Conservation (phyloP, 2,329 filamentous ascomycete genomes). For the Dothistroma septosporum region DNA sequence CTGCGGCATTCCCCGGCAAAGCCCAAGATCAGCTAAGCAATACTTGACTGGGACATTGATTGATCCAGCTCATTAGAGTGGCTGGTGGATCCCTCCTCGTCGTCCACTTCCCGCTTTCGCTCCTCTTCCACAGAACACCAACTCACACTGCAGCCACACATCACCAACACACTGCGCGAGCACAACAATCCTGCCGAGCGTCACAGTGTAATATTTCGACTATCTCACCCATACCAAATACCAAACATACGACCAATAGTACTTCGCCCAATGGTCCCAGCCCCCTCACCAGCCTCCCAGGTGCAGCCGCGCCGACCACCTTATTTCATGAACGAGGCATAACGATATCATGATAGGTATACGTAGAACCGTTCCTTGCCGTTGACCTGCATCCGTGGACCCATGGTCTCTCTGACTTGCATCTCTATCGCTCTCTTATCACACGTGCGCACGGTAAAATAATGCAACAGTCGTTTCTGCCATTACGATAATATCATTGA, state of each 20-base stretch:
- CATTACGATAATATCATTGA: neutral
- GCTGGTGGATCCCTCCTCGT: neutral
- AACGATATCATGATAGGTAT: neutral
- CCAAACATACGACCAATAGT: neutral
- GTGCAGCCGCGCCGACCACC: neutral
- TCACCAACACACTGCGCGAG: neutral
- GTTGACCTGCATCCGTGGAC: neutral
- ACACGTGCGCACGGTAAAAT: conserved; percentile 5
- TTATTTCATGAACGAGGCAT: neutral
- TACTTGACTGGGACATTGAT: neutral
- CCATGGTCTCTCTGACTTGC: neutral
- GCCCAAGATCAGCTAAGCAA: neutral
- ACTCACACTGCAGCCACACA: too few species aligned
- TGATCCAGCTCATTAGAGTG: neutral
- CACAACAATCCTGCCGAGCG: neutral
- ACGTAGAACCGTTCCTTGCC: neutral
- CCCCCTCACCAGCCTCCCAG: neutral
- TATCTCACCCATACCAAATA: neutral
- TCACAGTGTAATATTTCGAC: neutral
- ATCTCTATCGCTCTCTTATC: conserved; percentile 2
- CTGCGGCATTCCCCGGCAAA: neutral
- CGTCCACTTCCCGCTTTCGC: neutral
- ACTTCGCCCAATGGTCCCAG: neutral
- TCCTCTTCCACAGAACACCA: neutral
- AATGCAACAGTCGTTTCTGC: neutral